Evolutionary conservation across 225 moss, liverwort and hornwort genomes (phyloP), one percentile per base, ranked within the genome.

Genomic region (Neckera pumila): DNA sequence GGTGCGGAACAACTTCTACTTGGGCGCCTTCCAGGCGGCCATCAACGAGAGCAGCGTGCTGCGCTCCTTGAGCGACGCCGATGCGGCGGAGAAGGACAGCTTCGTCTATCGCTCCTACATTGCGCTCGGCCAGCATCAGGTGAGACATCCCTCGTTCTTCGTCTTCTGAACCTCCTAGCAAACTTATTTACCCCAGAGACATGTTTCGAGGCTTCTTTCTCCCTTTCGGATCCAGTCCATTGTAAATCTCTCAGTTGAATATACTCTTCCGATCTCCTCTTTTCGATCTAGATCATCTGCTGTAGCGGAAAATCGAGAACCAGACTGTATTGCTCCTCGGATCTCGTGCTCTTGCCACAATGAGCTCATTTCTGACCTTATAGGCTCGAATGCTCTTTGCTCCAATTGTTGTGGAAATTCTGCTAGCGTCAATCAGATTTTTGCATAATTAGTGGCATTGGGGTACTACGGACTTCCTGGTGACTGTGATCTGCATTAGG

Each of bases 61-160:
- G 51, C 89, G 92, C 69, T 91, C 91, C 57, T 82, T 96, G 85
- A 91, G 93, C 84, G 97, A 96, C 21, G 92, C 92, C 53, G 95
- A 95, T 58, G 72, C 91, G 17, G 73, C 88, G 58, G 98, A 98
- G 88, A 95, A 94, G 89, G 98, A 98, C 88, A 88, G 90, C 76
- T 90, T 98, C 83, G 97, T 96, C 34, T 97, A 97, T 31, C 95
- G 98, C 80, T 96, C 96, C 79, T 98, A 98, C 93, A 93, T 97
- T 90, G 98, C 98, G 36, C 95, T 96, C 17, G 97, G 98, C 38
- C 95, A 95, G 91, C 87, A 96, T 89, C 93, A 96, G 97, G 98
- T 96, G 59, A 69, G 40, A 36, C n/a, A 19, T 69, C 63, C 19
- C 47, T 65, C 57, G 42, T 7, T 19, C 56, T 56, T 40, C 58